Base-by-base conservation (phyloP, 2,329 filamentous ascomycete genomes). In the Falciphora oryzae region DNA sequence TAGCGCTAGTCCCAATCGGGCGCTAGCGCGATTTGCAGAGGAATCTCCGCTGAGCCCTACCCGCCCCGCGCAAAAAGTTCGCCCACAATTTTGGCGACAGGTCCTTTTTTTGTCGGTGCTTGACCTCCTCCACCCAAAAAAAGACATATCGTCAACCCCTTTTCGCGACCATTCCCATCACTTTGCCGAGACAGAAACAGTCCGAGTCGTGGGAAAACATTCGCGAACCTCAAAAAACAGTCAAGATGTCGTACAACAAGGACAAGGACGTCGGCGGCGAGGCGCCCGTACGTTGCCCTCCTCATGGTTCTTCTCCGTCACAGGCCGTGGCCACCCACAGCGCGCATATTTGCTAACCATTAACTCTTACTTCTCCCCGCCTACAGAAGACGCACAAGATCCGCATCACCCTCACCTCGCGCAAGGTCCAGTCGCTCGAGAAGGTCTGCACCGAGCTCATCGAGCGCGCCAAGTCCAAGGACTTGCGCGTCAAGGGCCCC, bases 371-470 rank as follows among this genome's bases (percentile, higher is more conserved):
- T 29, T 35, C 3, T 6, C 28, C 53, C 44, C 10, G 4, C 4
- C 18, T 7, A 29, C 62, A 63, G 62, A 63, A 63, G 62, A 63
- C 62, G 53, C 62, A 63, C 62, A 63, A 63, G 56, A 63, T 63
- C 62, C 92, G 94, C 80, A 97, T 98, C 87, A 98, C 94, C 81
- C 87, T 97, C 76, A 95, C 93, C 80, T 91, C 87, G 76, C 91
- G 92, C 85, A 97, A 97, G 85, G 94, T 98, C 78, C 84, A 89
- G 78, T 89, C 93, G 73, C 92, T 98, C 78, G 95, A 98, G 89
- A 97, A 96, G 85, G 94, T 98, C 79, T 97, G 92, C 88, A 85
- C 88, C 78, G 95, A 98, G 85, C 91, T 99, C 80, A 93, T 98
- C 80, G 95, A 99, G 84, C 94, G 95, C 78, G 93, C 95, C 78